Conservation (phyloP, 805 yeast species). For the Saccharomycopsis fermentans region DNA sequence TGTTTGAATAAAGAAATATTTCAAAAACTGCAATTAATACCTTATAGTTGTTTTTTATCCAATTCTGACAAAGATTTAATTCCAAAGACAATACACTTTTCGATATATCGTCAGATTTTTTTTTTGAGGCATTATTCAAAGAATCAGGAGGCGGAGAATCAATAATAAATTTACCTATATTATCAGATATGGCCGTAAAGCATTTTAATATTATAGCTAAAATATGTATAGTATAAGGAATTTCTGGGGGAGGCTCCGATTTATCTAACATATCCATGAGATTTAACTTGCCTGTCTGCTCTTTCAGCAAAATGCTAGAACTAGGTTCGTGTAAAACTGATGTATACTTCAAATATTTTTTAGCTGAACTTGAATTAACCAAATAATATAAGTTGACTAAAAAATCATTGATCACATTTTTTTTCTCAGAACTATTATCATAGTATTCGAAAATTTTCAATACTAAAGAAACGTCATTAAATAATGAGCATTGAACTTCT, state of each 20-base stretch:
- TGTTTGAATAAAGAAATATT: constrained; percentile 48
- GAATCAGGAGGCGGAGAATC: constrained; percentile 19
- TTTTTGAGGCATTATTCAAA: neutral
- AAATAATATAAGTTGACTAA: constrained; percentile 34
- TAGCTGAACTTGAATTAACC: constrained; percentile 24
- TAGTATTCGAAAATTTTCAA: constrained; percentile 47
- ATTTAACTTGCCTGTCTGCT: neutral
- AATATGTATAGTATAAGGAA: constrained; percentile 39
- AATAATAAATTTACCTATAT: constrained; percentile 46
- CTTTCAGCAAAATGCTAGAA: constrained; percentile 3
- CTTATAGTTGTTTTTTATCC: constrained; percentile 30
- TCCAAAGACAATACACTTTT: constrained; percentile 9
- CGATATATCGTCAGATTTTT: neutral
- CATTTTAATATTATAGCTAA: constrained; percentile 38
- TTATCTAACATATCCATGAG: constrained; percentile 71
- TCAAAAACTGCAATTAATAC: constrained; percentile 36
- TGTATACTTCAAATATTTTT: constrained; percentile 28
- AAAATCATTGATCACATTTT: constrained; percentile 50
- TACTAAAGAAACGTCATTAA: constrained; percentile 45
- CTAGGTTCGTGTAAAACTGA: constrained; percentile 27
- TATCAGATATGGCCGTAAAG: constrained; percentile 51
- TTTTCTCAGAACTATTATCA: constrained; percentile 48
- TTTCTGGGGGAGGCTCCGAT: constrained; percentile 58
- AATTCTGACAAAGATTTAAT: constrained; percentile 13
- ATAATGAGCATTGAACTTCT: constrained; percentile 58